Evolutionary conservation across 164 flowering plant genomes (phyloP), one percentile per base, ranked within the genome.

Genomic region (Litsea cubeba): DNA sequence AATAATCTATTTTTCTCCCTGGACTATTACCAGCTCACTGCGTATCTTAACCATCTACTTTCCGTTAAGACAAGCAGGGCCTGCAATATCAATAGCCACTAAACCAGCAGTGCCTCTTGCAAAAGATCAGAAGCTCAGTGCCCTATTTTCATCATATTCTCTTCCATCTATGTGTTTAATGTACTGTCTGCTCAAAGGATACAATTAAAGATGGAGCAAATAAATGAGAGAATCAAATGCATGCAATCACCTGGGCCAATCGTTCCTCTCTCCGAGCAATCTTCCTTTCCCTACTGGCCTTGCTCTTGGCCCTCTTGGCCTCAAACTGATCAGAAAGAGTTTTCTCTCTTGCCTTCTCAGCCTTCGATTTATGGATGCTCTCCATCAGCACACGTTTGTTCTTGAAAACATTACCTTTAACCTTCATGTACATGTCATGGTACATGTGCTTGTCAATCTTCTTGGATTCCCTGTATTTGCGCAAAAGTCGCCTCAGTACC

Each of bases 221-320:
- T 58, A n/a, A 35, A 7, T 35, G 46, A 63, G 26, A 40, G 8
- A 49, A 69, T 18, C 10, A 40, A 30, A 14, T 23, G n/a, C 24
- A 71, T 18, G 24, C 23, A 71, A 46, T 73, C 10, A 73, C 75
- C 83, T 79, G 84, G 15, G 87, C 87, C 73, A 84, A 76, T 35
- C 89, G 82, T 69, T 86, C 87, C 66, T 86, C 88, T 76, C 87
- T 84, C 71, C 88, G 79, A 11, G 88, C 88, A 76, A 71, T 64
- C 64, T 76, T 76, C 74, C 74, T 70, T 46, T 70, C 78, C 35
- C 76, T 28, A 26, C 76, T 74, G 12, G 76, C 65, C 62, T 76
- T 80, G 68, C 62, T 62, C 70, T 76, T 62, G 25, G 78, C 78
- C 58, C 77, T 74, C 77, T 74, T 80, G 65, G 77, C 79, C 63